A percentile compares a stretch with the other conserved stretches of the same genome.
These are phyloP conservation scores for Diaporthe sp. DNA, from an alignment of 2,329 filamentous ascomycete species.

Conservation along the genomic window DNA sequence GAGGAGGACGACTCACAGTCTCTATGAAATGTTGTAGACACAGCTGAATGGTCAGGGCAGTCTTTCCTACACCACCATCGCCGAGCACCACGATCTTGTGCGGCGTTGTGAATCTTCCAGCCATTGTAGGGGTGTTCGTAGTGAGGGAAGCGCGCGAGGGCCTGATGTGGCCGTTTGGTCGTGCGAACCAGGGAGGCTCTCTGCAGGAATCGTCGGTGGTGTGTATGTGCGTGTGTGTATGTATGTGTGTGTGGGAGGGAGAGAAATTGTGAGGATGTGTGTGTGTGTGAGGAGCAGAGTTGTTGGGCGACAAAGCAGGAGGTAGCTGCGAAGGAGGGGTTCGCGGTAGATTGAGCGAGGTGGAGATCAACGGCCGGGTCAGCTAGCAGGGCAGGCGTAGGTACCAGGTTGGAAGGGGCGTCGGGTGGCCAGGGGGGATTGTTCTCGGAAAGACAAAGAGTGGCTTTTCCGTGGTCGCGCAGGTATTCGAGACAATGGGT, in stretches of 20 bases:
- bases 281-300: slow-evolving; percentile 13
- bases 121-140: slow-evolving; percentile 68
- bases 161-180: slow-evolving; percentile 47
- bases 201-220: slow-evolving; percentile 20
- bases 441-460: slow-evolving; percentile 22
- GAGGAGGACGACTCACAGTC: slow-evolving; percentile 70
- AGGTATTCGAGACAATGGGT: slow-evolving; percentile 21
- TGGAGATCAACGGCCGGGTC: slow-evolving; percentile 30
- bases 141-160: slow-evolving; percentile 33
- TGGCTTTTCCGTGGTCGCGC: slow-evolving; percentile 14
- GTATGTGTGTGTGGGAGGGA: background rate
- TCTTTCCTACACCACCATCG: slow-evolving; percentile 95
- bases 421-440: slow-evolving; percentile 15
- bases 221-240: background rate
- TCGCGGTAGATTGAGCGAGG: slow-evolving; percentile 26
- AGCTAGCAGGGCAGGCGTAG: slow-evolving; percentile 12
- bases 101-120: slow-evolving; percentile 79
- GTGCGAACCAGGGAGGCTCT: slow-evolving; percentile 20
- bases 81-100: slow-evolving; percentile 97
- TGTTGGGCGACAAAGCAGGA: slow-evolving; percentile 22
- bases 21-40: slow-evolving; percentile 99
- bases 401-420: slow-evolving; percentile 32
- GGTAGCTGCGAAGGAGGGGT: slow-evolving; percentile 30
- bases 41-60: slow-evolving; percentile 94
- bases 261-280: background rate